A percentile compares a stretch with the other conserved stretches of the same genome.
These are phyloP conservation scores for Pelagomonas calceolata DNA, from an alignment of 108 stramenopile genomes.

Conservation along the genomic window DNA sequence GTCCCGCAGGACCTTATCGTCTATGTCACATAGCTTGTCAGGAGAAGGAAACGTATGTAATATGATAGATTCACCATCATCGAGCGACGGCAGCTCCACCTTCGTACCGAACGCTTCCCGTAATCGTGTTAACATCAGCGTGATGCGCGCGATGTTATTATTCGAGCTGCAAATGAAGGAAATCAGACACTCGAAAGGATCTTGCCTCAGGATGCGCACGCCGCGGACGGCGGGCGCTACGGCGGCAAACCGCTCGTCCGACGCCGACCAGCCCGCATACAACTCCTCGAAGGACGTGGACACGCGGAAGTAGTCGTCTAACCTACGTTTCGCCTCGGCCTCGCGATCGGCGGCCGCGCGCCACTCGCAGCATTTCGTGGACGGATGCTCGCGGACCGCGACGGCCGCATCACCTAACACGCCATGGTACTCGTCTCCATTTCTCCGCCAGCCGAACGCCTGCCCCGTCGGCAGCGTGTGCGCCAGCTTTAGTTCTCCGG, in stretches of 20 bases:
- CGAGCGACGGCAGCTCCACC: not conserved
- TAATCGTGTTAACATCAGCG: conserved; percentile 68
- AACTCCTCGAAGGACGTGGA: conserved; percentile 45
- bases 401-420: not conserved
- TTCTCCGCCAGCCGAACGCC: not conserved
- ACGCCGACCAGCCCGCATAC: conserved; percentile 59
- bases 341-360: not conserved
- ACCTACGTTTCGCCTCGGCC: conserved; percentile 15
- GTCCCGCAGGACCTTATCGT: conserved; percentile 55
- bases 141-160: conserved; percentile 96
- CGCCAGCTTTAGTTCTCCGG: not conserved
- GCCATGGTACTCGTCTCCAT: not conserved
- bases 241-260: conserved; percentile 41
- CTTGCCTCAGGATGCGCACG: conserved; percentile 75
- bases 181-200: conserved; percentile 87
- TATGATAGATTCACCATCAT: not conserved
- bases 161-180: conserved; percentile 95
- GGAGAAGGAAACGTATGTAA: conserved; percentile 72
- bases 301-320: conserved; percentile 61
- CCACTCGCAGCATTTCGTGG: not conserved
- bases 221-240: conserved; percentile 67
- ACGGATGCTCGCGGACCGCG: not conserved
- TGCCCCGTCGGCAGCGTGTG: conserved; percentile 1
- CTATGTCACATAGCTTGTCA: conserved; percentile 39
- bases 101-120: conserved; percentile 56